phyloP scores from a whole-genome alignment of 257 asterid genomes.

The Perilla frutescens region DNA sequence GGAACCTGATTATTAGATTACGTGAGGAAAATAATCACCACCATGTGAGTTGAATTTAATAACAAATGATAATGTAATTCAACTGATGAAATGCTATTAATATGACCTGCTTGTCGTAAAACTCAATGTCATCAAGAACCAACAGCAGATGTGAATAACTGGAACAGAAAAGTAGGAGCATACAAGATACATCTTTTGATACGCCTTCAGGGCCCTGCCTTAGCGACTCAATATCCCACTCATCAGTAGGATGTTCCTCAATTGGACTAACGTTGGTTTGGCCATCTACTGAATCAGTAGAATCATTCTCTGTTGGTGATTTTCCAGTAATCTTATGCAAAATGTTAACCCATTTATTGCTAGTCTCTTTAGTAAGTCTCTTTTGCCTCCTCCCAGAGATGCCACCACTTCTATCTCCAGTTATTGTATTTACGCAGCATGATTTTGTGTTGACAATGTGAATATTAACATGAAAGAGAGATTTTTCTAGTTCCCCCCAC shows the following conservation, averaged over 20 bases:
- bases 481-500: slow-evolving; percentile 76
- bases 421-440: slow-evolving; percentile 37
- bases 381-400: slow-evolving; percentile 59
- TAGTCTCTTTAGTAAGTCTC: slow-evolving; percentile 58
- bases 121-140: slow-evolving; percentile 93
- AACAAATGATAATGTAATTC: slow-evolving; percentile 8
- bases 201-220: slow-evolving; percentile 85
- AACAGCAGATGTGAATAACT: slow-evolving; percentile 85
- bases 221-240: slow-evolving; percentile 77
- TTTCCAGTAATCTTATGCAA: slow-evolving; percentile 75
- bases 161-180: slow-evolving; percentile 89
- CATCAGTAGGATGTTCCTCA: slow-evolving; percentile 58
- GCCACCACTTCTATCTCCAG: slow-evolving; percentile 49
- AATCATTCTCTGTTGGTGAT: slow-evolving; percentile 52
- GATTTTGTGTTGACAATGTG: slow-evolving; percentile 37
- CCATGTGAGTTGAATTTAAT: slow-evolving; percentile 4
- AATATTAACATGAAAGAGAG: slow-evolving; percentile 53
- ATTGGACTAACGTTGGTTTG: slow-evolving; percentile 45
- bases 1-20: slow-evolving; percentile 64
- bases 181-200: slow-evolving; percentile 67
- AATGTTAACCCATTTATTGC: slow-evolving; percentile 79
- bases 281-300: slow-evolving; percentile 36
- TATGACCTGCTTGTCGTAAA: slow-evolving; percentile 92
- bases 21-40: slow-evolving; percentile 27
- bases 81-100: slow-evolving; percentile 25